Conservation (phyloP, 768 basidiomycete genomes). For the Lyophyllum shimeji region DNA sequence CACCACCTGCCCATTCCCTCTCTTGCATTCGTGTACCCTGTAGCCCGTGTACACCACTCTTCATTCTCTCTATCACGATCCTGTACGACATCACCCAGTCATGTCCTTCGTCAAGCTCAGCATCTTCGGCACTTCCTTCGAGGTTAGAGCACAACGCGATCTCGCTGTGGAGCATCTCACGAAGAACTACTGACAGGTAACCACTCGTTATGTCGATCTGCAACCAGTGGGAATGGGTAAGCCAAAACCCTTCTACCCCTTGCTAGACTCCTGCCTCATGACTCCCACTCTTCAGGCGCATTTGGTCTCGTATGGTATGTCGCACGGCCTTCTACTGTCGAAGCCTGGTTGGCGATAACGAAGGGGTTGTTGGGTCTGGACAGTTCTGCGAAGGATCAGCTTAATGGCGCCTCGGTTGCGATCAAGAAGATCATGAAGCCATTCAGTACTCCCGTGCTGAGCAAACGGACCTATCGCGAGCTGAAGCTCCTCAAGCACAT, state of each 20-base stretch:
- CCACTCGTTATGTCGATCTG: conserved; percentile 97
- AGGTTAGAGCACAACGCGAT: conserved; percentile 48
- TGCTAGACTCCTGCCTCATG: conserved; percentile 17
- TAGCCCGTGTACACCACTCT: neutral
- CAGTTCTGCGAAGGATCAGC: conserved; percentile 93
- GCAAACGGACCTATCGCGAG: conserved; percentile 96
- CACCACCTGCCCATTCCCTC: conserved; percentile 6
- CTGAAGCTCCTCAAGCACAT: conserved; percentile 98
- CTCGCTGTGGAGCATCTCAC: conserved; percentile 13
- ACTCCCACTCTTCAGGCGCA: conserved; percentile 56
- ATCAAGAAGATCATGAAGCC: conserved; percentile 99
- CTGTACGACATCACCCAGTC: conserved; percentile 11
- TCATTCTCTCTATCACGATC: conserved; percentile 11
- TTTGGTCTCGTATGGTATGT: conserved; percentile 97
- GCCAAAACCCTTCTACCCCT: conserved; percentile 24
- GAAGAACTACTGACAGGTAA: conserved; percentile 59
- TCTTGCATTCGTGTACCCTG: neutral
- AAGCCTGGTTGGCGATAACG: conserved; percentile 1
- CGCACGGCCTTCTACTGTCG: neutral
- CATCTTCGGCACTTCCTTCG: conserved; percentile 98
- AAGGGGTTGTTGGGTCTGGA: conserved; percentile 5
- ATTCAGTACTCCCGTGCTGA: conserved; percentile 97
- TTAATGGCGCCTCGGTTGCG: conserved; percentile 90
- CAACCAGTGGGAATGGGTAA: conserved; percentile 99
- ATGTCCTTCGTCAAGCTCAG: conserved; percentile 98